phyloP scores from a whole-genome alignment of 352 stramenopile species.

The Phytophthora chlamydospora region DNA sequence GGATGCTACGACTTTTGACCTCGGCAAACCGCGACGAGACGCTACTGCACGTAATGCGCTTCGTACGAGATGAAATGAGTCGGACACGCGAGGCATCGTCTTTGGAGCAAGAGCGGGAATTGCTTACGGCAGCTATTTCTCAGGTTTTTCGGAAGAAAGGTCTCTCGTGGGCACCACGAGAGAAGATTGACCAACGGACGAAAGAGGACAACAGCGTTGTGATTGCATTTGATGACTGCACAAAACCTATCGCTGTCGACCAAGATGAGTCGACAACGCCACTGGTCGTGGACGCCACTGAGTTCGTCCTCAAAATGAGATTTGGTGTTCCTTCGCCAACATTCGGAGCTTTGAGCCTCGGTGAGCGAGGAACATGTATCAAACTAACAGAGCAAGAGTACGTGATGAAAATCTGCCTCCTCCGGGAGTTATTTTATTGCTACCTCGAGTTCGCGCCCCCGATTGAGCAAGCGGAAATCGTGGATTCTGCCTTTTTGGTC shows the following conservation, averaged over 20 bases:
- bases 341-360: slow-evolving; percentile 14
- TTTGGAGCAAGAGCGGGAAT: slow-evolving; percentile 34
- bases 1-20: slow-evolving; percentile 73
- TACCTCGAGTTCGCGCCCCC: slow-evolving; percentile 46
- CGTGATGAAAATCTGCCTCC: slow-evolving; percentile 50
- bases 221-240: slow-evolving; percentile 31
- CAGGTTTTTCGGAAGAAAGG: slow-evolving; percentile 60
- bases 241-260: not conserved
- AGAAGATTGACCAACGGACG: slow-evolving; percentile 20
- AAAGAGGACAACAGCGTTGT: slow-evolving; percentile 21
- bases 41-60: slow-evolving; percentile 63
- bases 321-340: slow-evolving; percentile 26
- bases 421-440: slow-evolving; percentile 54
- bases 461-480: slow-evolving; percentile 37
- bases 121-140: slow-evolving; percentile 40
- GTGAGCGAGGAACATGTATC: slow-evolving; percentile 18
- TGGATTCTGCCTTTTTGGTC: slow-evolving; percentile 60
- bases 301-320: slow-evolving; percentile 53
- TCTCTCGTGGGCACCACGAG: slow-evolving; percentile 31
- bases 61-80: slow-evolving; percentile 60
- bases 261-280: slow-evolving; percentile 11
- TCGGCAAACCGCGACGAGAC: slow-evolving; percentile 66
- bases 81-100: slow-evolving; percentile 22
- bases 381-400: slow-evolving; percentile 36
- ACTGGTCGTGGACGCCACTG: slow-evolving; percentile 43